Percentiles rank a stretch among this genome's conserved stretches.
Evolutionary conservation across 306 rosid species (phyloP).

Genomic region (Inga oerstediana): DNA sequence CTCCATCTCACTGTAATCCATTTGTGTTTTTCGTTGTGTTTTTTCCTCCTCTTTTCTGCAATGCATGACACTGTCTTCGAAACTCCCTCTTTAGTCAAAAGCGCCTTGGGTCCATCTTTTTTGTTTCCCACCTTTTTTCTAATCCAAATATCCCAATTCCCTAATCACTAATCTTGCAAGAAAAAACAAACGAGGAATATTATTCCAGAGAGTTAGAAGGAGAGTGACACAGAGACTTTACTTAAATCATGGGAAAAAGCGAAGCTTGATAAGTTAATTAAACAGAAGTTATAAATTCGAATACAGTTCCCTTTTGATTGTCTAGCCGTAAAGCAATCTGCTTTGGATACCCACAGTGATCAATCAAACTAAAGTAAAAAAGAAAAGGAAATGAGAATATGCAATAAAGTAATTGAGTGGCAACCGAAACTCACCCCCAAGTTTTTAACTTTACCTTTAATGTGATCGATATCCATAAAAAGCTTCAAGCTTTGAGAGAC

Average conservation of each 20-base stretch:
- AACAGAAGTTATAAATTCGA: conserved; percentile 38
- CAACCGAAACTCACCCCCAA: conserved; percentile 13
- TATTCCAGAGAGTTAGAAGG: conserved; percentile 5
- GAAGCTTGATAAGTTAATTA: conserved; percentile 26
- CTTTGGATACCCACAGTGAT: conserved; percentile 62
- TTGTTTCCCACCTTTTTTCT: conserved; percentile 27
- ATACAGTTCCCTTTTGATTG: conserved; percentile 46
- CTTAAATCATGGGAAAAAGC: conserved; percentile 43
- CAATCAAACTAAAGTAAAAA: neutral
- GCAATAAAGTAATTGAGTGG: conserved; percentile 33
- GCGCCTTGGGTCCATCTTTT: conserved; percentile 60
- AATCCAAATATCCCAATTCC: conserved; percentile 46
- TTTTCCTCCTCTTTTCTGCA: neutral
- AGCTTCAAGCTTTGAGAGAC: conserved; percentile 1
- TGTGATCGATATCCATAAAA: conserved; percentile 33
- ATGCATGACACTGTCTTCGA: conserved; percentile 38
- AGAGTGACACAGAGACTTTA: neutral
- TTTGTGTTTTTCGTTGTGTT: neutral
- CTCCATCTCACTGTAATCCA: conserved; percentile 39
- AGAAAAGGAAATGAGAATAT: conserved; percentile 5
- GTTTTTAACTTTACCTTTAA: conserved; percentile 16
- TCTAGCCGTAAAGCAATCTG: conserved; percentile 75
- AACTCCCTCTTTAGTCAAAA: conserved; percentile 74
- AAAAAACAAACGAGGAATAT: conserved; percentile 1
- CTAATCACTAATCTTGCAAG: conserved; percentile 44